A percentile compares a stretch with the other conserved stretches of the same genome.
Evolutionary conservation across 2,329 filamentous ascomycete genomes (phyloP).

Genomic region (Lachnellula occidentalis): DNA sequence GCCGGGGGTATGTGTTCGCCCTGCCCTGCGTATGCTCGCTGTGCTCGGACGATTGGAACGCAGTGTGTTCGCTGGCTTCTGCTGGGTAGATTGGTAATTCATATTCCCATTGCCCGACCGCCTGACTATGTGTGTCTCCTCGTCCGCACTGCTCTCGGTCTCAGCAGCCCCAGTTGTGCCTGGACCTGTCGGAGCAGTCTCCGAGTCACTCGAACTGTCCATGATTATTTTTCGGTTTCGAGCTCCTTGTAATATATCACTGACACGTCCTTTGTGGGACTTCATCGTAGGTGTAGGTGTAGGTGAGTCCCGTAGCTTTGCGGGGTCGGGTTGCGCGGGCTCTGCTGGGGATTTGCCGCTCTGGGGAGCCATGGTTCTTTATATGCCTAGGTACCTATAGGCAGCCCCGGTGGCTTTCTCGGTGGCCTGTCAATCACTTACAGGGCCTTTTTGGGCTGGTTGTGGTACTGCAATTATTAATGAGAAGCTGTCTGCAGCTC

Average conservation of each 20-base stretch:
- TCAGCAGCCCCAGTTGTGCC: not conserved
- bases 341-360: not conserved
- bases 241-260: slow-evolving; percentile 23
- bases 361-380: not conserved
- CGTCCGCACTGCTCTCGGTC: slow-evolving; percentile 29
- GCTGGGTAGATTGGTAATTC: slow-evolving; percentile 23
- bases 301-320: slow-evolving; percentile 2
- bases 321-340: not conserved
- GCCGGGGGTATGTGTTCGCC: slow-evolving; percentile 3
- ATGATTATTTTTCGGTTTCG: slow-evolving; percentile 17
- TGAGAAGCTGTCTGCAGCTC: not conserved
- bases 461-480: not conserved
- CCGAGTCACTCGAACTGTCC: slow-evolving; percentile 5
- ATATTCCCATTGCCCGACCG: slow-evolving; percentile 14
- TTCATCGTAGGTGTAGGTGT: not conserved
- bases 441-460: not conserved
- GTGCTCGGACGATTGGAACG: slow-evolving; percentile 10
- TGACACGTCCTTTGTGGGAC: not conserved
- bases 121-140: slow-evolving; percentile 36
- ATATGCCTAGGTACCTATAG: not conserved
- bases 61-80: not conserved
- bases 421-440: not conserved
- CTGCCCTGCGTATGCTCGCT: slow-evolving; percentile 10
- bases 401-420: not conserved
- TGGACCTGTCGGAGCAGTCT: not conserved